These are phyloP conservation scores for Mallotus nudiflorus DNA, from an alignment of 345 rosid species.

Conservation along the genomic window DNA sequence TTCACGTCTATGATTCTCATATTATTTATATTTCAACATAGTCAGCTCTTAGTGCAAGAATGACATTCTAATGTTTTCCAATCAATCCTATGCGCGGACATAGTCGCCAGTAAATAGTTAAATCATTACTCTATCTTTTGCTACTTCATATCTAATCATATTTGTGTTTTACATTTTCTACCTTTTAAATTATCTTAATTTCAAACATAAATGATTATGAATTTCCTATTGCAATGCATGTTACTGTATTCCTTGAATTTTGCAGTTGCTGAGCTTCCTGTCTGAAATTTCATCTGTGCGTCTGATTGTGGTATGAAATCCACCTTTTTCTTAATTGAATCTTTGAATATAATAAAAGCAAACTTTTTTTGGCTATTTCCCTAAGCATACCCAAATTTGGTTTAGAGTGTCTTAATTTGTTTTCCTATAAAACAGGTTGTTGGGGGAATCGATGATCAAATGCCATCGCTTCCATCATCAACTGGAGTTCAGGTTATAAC, in stretches of 20 bases:
- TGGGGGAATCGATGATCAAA: conserved; percentile 77
- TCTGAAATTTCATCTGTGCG: conserved; percentile 80
- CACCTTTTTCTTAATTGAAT: conserved; percentile 15
- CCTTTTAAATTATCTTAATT: not conserved
- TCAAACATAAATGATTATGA: conserved; percentile 6
- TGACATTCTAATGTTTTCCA: not conserved
- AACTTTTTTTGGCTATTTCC: not conserved
- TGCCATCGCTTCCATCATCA: conserved; percentile 79
- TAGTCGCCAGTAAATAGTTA: not conserved
- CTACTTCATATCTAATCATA: not conserved
- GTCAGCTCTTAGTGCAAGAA: not conserved
- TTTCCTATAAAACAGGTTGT: conserved; percentile 62
- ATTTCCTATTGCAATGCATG: conserved; percentile 7
- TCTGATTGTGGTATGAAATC: conserved; percentile 76
- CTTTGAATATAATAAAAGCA: conserved; percentile 5
- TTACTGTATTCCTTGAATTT: conserved; percentile 29
- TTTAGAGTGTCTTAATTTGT: conserved; percentile 10
- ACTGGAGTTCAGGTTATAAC: conserved; percentile 69
- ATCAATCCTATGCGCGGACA: not conserved
- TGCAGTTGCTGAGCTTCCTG: conserved; percentile 80
- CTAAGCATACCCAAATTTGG: not conserved
- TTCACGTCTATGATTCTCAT: not conserved
- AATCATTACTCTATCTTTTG: not conserved
- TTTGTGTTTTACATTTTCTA: conserved; percentile 2
- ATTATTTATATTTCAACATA: not conserved